Evolutionary conservation across 805 yeast species (phyloP), one percentile per base, ranked within the genome.

Genomic region (Martiniozyma abietophila): DNA sequence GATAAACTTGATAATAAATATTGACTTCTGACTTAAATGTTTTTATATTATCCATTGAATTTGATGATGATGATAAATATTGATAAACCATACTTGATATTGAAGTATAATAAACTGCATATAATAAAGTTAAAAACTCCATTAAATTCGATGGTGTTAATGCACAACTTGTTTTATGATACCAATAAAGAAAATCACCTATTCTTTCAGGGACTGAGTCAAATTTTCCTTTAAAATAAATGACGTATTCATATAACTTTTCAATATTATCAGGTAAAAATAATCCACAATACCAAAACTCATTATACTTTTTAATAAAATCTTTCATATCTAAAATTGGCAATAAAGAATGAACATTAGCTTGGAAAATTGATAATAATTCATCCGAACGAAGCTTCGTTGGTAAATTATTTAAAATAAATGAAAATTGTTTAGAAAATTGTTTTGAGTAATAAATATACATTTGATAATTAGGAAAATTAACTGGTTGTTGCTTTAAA

Each of bases 301-400:
- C 56, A 18, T 69, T 42, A 31, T 48, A 49, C 33, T 67, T 69
- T 25, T 44, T 44, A 3, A 63, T 39, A 41, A 74, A 72, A 15
- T 62, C 66, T 8, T 54, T 47, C 20, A 74, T 44, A 41, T 73
- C 74, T 31, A 74, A 39, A 3, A 74, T 54, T 0, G 81, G 81
- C n/a, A 73, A 47, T 15, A 74, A 50, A 5, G 74, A 67, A 44
- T 74, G 77, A 14, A 74, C 70, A 2, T 73, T 68, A 27, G 61
- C 62, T 14, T 66, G 51, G 40, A 69, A 74, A 14, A 71, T 57
- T 23, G 62, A 58, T 1, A 71, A 56, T 19, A 74, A 50, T 39
- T 69, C 73, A 40, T 57, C 64, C 0, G 74, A 69, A 39, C 76
- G 60, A 39, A 66, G 66, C 29, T 56, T 61, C 2, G 69, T 49